Base-by-base conservation (phyloP, 371 early-diverging fungal species). In the Mucor indicus region DNA sequence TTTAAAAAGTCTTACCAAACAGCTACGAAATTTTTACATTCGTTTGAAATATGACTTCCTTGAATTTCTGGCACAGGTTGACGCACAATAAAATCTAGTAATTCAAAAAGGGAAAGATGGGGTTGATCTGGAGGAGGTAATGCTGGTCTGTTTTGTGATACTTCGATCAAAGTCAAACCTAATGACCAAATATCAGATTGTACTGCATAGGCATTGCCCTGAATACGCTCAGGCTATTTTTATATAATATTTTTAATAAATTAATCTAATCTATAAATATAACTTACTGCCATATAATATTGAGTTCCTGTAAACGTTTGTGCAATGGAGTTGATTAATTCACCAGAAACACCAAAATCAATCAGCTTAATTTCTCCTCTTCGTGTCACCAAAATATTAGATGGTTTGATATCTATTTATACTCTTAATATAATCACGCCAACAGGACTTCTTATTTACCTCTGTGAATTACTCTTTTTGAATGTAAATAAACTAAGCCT, bases 111-210 rank as follows among this genome's bases (percentile, higher is more conserved):
- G 1, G 93, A 81, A 43, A 92, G 61, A 43, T 82, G 67, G 54
- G 60, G 79, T 60, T 67, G 77, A 53, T 58, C 85, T 49, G 70
- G 81, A 10, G 85, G 81, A 29, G 89, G 89, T 48, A 87, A 90
- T 12, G 98, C 96, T 64, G 93, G 94, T 61, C 84, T 79, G 46
- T 89, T 89, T 57, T 90, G 81, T 4, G 95, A 95, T 8, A 95
- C 81, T 69, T 98, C 98, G 42, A 96, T 85, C 38, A 98, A 74
- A 4, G 96, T 90, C 50, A 97, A 68, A 1, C 96, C 96, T 24
- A 98, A 67, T 8, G 92, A 90, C 98, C 98, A 98, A 15, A 95
- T 87, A 64, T 98, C 98, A 13, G 91, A 90, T 48, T 87, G 90
- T 9, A 93, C 91, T 3, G 93, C 83, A 63, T 97, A 96, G 25